phyloP scores from a whole-genome alignment of 1,139 yeast genomes.

The Pneumocystis oryctolagi region DNA sequence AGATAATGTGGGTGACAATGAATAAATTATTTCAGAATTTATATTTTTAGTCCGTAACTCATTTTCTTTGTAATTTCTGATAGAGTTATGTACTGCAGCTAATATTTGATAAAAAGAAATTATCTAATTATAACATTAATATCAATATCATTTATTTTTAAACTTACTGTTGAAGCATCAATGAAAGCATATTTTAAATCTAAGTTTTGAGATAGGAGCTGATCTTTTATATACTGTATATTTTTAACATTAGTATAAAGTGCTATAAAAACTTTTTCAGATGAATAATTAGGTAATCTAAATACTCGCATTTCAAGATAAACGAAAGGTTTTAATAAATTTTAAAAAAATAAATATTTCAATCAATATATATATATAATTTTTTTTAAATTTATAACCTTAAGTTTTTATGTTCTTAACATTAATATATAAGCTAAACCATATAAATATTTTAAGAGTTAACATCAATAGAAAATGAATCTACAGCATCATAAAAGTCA shows the following conservation, averaged over 20 bases:
- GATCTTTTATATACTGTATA: not conserved
- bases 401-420: not conserved
- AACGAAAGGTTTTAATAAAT: not conserved
- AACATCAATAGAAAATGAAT: not conserved
- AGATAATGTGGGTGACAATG: not conserved
- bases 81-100: not conserved
- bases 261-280: not conserved
- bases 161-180: not conserved
- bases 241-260: not conserved
- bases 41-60: not conserved
- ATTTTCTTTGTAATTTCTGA: not conserved
- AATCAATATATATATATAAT: not conserved
- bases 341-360: not conserved
- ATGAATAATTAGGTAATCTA: not conserved
- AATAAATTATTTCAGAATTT: not conserved
- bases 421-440: not conserved
- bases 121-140: not conserved
- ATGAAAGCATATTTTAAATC: not conserved
- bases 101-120: not conserved
- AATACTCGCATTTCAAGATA: not conserved
- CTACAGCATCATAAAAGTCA: not conserved
- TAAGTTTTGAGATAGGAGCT: not conserved
- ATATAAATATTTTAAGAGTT: not conserved
- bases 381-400: not conserved
- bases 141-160: not conserved